Base-by-base conservation (phyloP, 1,284 basidiomycete species). In the Puccinia triticina region DNA sequence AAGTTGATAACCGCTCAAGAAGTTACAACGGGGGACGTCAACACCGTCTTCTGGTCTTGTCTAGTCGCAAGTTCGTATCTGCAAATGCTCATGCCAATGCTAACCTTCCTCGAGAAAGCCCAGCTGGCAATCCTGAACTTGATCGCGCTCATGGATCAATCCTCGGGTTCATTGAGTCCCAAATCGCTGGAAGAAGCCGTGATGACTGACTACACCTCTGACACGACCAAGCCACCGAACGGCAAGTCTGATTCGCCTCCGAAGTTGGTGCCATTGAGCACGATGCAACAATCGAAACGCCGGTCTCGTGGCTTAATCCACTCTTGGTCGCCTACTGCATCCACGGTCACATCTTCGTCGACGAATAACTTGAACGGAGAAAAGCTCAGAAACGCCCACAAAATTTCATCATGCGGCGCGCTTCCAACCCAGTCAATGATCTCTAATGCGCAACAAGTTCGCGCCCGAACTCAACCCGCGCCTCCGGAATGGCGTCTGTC, bases 41-140 rank as follows among this genome's bases (percentile, higher is more conserved):
- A 96, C 91, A 92, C 93, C 43, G 94, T 96, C 69, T 99, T 99
- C 87, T 98, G 96, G 94, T 94, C 96, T 0, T 95, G 94, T 86
- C 89, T 98, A 67, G 92, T 98, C 82, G 94, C 94, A 0, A 93
- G 92, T 3, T 92, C 90, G 85, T 94, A 94, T 86, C 87, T 98
- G 7, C 94, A 97, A 86, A 91, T 92, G 90, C 91, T 92, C 85
- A 91, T 98, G 7, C 93, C 94, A 0, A 91, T 93, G 79, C 88
- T 96, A 83, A 91, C 93, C 80, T 88, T 89, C 23, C 88, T 98
- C 83, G 91, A 93, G 80, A 95, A 93, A 87, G 96, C 94, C 84
- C 96, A 96, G 87, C 91, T 91, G 78, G 92, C 93, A 3, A 93
- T 94, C 89, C 92, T 90, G 0, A 90, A 92, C 0, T 89, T 96